phyloP scores from a whole-genome alignment of 257 asterid genomes.

The Paraleonurus japonicus region DNA sequence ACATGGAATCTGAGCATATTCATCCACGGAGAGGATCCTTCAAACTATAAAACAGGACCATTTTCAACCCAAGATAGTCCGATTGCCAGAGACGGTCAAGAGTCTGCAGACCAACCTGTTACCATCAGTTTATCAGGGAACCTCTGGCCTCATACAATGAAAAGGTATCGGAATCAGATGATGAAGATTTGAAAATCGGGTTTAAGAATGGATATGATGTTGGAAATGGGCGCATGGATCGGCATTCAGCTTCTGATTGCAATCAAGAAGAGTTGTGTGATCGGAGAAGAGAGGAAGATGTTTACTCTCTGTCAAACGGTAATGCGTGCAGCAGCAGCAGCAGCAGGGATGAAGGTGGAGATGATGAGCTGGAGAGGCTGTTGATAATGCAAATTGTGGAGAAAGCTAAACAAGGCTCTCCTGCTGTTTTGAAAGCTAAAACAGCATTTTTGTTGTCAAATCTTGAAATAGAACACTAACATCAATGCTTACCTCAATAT shows the following conservation, averaged over 20 bases:
- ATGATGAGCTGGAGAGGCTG: constrained; percentile 82
- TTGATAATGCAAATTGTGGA: constrained; percentile 79
- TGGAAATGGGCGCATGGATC: constrained; percentile 18
- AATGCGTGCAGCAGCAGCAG: background rate
- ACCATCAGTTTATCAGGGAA: constrained; percentile 62
- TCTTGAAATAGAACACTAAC: constrained; percentile 39
- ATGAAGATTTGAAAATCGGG: constrained; percentile 33
- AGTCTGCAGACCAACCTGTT: constrained; percentile 45
- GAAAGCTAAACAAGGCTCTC: constrained; percentile 85
- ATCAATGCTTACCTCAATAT: background rate
- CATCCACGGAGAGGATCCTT: constrained; percentile 33
- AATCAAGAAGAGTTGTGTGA: constrained; percentile 6
- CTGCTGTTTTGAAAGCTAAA: constrained; percentile 77
- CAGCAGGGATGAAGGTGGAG: constrained; percentile 45
- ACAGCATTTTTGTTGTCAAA: constrained; percentile 49
- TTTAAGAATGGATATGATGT: constrained; percentile 12
- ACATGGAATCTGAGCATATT: constrained; percentile 35
- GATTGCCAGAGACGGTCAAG: constrained; percentile 7
- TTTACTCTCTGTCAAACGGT: constrained; percentile 21
- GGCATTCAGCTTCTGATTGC: constrained; percentile 4
- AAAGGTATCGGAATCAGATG: constrained; percentile 45
- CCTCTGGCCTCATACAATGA: constrained; percentile 50
- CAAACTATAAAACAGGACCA: constrained; percentile 34
- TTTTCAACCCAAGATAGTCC: constrained; percentile 46
- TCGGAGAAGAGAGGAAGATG: constrained; percentile 22